Evolutionary conservation across 2,329 filamentous ascomycete species (phyloP), one percentile per base, ranked within the genome.

Genomic region (Lithohypha guttulata): DNA sequence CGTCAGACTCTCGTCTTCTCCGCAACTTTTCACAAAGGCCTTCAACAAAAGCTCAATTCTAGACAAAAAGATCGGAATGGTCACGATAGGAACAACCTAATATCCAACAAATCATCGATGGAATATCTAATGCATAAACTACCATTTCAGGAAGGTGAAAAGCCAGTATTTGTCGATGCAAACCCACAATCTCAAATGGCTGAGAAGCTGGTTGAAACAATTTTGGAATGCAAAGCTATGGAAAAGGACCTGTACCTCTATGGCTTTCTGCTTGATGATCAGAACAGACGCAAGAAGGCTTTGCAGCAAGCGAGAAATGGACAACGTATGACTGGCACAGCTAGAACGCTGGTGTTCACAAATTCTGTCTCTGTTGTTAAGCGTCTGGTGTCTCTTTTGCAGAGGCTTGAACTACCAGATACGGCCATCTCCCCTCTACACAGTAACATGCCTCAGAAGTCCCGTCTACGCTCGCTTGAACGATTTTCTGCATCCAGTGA

Each of bases 161-260:
- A 80, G 50, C 91, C 91, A 2, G 86, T 82, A 52, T 95, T 93
- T 53, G 77, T 98, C 47, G 91, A 98, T 55, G 81, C 85, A 42
- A 94, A 95, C 53, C 91, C 91, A 0, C 68, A 81, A 1, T 81
- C 79, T 6, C 86, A 93, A 54, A 93, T 98, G 83, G 87, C 91
- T 0, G 71, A 79, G 13, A 76, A 79, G 2, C 68, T 98, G 4
- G 84, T 81, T 47, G 91, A 98, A 63, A 87, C 87, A 1, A 70
- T 98, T 27, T 75, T 98, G 20, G 86, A 96, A 62, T 98, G 91
- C 54, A 81, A 77, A 26, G 84, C 85, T 4, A 87, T 86, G 62
- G 91, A 98, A 57, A 98, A 98, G 74, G 91, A 98, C 59, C 75
- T 98, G 7, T 96, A 89, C 50, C 78, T 96, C 27, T 98, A 98